These are phyloP conservation scores for Cordyceps pruinosa DNA, from an alignment of 2,329 filamentous ascomycete genomes.

Conservation along the genomic window DNA sequence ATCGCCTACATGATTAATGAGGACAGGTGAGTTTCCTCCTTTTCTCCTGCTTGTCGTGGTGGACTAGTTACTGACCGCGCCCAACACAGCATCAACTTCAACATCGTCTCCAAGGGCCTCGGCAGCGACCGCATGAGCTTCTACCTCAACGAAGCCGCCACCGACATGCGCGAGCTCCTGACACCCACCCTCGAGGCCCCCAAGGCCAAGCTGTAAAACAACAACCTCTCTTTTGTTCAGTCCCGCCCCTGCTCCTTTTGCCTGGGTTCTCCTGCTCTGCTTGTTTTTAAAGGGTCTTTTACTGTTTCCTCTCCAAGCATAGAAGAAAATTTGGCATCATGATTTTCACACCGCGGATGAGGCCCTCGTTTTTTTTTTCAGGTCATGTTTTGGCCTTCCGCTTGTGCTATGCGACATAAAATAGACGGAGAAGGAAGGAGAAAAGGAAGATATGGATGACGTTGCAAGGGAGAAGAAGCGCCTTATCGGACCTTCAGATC, in stretches of 20 bases:
- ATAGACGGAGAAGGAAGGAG: background rate
- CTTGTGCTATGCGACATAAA: background rate
- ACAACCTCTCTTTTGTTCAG: background rate
- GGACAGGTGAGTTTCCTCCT: conserved; percentile 59
- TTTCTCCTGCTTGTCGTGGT: background rate
- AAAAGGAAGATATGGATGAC: background rate
- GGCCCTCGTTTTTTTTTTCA: background rate
- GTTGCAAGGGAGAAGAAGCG: too few species aligned
- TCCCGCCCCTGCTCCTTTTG: background rate
- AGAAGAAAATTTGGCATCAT: conserved; percentile 3
- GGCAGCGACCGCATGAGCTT: conserved; percentile 91
- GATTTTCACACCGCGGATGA: background rate
- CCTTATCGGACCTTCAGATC: background rate
- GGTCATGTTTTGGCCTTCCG: background rate
- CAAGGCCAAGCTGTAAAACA: conserved; percentile 76
- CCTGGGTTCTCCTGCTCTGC: background rate
- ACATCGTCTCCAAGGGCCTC: conserved; percentile 88
- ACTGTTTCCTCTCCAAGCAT: conserved; percentile 3
- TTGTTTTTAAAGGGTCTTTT: background rate
- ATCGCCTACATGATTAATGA: conserved; percentile 99
- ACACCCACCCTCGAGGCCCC: conserved; percentile 68
- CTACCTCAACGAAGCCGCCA: conserved; percentile 89
- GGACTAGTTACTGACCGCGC: background rate
- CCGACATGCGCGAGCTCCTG: conserved; percentile 82
- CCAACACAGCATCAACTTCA: conserved; percentile 93